Evolutionary conservation across 306 rosid genomes (phyloP).

Genomic region (Malus sieversii): DNA sequence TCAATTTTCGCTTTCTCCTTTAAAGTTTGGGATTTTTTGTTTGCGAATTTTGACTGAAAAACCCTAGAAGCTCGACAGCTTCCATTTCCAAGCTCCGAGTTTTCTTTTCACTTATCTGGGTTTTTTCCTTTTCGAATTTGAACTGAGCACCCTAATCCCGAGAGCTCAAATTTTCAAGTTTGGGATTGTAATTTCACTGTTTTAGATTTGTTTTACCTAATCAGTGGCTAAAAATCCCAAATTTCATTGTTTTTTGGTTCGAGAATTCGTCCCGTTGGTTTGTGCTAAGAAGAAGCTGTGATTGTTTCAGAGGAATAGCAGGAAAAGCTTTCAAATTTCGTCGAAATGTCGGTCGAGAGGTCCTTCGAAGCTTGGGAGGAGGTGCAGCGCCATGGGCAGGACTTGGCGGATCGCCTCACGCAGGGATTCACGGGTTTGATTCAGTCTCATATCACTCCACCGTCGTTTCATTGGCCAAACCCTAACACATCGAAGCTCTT

Average conservation of each 20-base stretch:
- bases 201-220: not conserved
- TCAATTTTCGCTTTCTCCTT: not conserved
- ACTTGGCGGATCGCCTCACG: conserved; percentile 87
- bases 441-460: conserved; percentile 70
- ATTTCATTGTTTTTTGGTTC: not conserved
- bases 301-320: conserved; percentile 2
- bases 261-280: not conserved
- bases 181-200: not conserved
- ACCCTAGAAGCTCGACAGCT: not conserved
- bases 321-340: not conserved
- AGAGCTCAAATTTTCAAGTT: not conserved
- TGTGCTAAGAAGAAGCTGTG: conserved; percentile 24
- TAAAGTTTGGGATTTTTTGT: not conserved
- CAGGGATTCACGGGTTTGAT: conserved; percentile 85
- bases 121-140: not conserved
- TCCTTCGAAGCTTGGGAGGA: conserved; percentile 98
- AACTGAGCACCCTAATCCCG: not conserved
- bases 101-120: not conserved
- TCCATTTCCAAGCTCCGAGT: not conserved
- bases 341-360: conserved; percentile 72
- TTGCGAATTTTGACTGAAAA: not conserved
- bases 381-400: conserved; percentile 93
- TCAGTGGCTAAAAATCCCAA: not conserved
- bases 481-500: conserved; percentile 66
- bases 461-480: conserved; percentile 76